Percentiles rank a stretch among this genome's conserved stretches.
These are phyloP conservation scores for Penicillium nucicola DNA, from an alignment of 495 filamentous ascomycete genomes.

Conservation along the genomic window DNA sequence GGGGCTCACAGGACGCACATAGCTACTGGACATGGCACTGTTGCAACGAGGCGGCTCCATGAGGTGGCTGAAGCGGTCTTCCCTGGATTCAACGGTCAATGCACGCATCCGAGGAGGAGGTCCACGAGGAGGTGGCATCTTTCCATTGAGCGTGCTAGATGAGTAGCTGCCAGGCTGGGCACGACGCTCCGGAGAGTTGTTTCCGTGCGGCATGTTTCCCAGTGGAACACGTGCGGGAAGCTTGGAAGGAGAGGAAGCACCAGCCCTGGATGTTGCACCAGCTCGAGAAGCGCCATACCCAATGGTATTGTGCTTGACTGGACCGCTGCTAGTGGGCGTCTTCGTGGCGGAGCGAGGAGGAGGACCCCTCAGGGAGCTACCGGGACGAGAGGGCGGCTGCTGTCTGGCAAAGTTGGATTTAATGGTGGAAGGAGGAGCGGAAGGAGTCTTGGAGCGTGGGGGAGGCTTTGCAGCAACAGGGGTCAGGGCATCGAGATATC, in stretches of 20 bases:
- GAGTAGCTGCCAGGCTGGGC: conserved; percentile 47
- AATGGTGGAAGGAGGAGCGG: conserved; percentile 46
- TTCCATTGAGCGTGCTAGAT: conserved; percentile 52
- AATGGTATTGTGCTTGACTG: conserved; percentile 56
- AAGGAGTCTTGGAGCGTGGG: conserved; percentile 77
- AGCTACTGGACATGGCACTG: conserved; percentile 62
- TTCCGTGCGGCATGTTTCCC: conserved; percentile 74
- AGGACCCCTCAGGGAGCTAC: conserved; percentile 48
- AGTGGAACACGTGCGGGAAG: conserved; percentile 80
- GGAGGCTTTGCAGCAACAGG: conserved; percentile 58
- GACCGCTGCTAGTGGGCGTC: conserved; percentile 59
- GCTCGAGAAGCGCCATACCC: conserved; percentile 37
- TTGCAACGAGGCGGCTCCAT: conserved; percentile 60
- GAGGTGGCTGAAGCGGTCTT: conserved; percentile 56
- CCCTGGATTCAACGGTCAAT: conserved; percentile 63
- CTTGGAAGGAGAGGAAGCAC: conserved; percentile 69
- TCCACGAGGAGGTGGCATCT: conserved; percentile 60
- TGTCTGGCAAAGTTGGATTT: conserved; percentile 23
- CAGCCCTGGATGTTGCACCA: conserved; percentile 40
- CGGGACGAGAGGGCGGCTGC: conserved; percentile 36
- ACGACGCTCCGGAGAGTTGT: conserved; percentile 77
- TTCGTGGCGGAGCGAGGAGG: conserved; percentile 59
- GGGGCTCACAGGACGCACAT: conserved; percentile 72
- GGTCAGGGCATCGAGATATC: conserved; percentile 78
- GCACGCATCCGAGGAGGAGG: conserved; percentile 92